phyloP scores from a whole-genome alignment of 2,329 filamentous ascomycete genomes.

The Ophiostoma angusticollis region DNA sequence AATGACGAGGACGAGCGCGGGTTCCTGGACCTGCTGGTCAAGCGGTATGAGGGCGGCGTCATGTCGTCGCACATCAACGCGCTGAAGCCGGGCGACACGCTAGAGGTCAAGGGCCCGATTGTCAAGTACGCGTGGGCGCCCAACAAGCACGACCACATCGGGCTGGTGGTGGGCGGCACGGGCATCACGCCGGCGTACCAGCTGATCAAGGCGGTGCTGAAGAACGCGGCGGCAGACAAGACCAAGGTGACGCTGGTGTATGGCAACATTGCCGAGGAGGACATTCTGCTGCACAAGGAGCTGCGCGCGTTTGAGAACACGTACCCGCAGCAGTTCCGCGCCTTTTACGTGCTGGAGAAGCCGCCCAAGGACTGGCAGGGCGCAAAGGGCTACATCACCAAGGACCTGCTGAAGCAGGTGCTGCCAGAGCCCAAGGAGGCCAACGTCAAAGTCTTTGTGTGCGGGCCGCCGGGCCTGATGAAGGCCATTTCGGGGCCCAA shows the following conservation, averaged over 20 bases:
- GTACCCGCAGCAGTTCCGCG: conserved; percentile 87
- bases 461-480: conserved; percentile 85
- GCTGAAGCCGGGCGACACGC: conserved; percentile 66
- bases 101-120: conserved; percentile 90
- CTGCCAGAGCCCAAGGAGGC: conserved; percentile 82
- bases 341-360: conserved; percentile 87
- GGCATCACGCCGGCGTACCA: conserved; percentile 99
- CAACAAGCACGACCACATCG: conserved; percentile 90
- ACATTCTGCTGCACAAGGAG: conserved; percentile 84
- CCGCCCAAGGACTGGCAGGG: conserved; percentile 60
- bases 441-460: conserved; percentile 95
- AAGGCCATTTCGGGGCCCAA: conserved; percentile 83
- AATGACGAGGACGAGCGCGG: conserved; percentile 75
- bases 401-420: conserved; percentile 89
- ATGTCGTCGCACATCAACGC: conserved; percentile 86
- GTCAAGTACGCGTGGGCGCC: conserved; percentile 81
- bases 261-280: conserved; percentile 78
- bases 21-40: conserved; percentile 78
- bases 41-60: conserved; percentile 77
- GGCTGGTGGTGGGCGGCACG: conserved; percentile 82
- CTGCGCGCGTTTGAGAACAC: conserved; percentile 81
- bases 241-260: conserved; percentile 95
- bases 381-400: conserved; percentile 68
- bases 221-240: conserved; percentile 85
- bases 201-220: conserved; percentile 81